These are phyloP conservation scores for Myotisia sp. DNA, from an alignment of 2,329 filamentous ascomycete species.

Conservation along the genomic window DNA sequence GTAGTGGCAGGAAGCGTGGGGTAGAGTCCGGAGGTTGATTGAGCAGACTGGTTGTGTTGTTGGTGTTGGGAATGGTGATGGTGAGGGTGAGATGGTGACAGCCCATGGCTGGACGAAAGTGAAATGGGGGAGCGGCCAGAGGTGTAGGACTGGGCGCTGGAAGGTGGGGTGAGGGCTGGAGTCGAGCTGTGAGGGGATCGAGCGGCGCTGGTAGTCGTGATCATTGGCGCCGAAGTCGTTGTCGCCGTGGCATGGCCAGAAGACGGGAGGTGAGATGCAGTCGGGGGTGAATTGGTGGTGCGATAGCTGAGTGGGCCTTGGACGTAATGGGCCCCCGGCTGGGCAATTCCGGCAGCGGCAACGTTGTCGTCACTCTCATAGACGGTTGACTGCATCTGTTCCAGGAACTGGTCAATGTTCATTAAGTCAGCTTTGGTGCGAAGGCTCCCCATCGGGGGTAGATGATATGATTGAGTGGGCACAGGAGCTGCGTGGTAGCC, in stretches of 20 bases:
- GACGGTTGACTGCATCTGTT: constrained; percentile 90
- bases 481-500: constrained; percentile 44
- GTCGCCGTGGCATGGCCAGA: constrained; percentile 28
- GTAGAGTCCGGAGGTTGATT: constrained; percentile 42
- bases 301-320: constrained; percentile 39
- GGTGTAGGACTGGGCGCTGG: constrained; percentile 48
- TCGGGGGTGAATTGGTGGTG: constrained; percentile 42
- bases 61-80: too few species aligned
- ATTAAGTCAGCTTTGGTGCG: constrained; percentile 87
- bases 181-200: constrained; percentile 39
- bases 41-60: too few species aligned
- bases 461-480: constrained; percentile 64
- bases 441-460: constrained; percentile 74
- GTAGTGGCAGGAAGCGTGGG: constrained; percentile 48
- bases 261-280: constrained; percentile 20
- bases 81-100: constrained; percentile 34
- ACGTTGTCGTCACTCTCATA: constrained; percentile 83
- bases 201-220: constrained; percentile 25
- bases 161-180: constrained; percentile 48
- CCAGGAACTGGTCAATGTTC: constrained; percentile 86
- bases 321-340: constrained; percentile 55
- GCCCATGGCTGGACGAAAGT: constrained; percentile 36
- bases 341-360: constrained; percentile 61
- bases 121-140: constrained; percentile 48
- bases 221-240: constrained; percentile 22